phyloP scores from a whole-genome alignment of 2,329 filamentous ascomycete genomes.

The Dactylonectria estremocensis region DNA sequence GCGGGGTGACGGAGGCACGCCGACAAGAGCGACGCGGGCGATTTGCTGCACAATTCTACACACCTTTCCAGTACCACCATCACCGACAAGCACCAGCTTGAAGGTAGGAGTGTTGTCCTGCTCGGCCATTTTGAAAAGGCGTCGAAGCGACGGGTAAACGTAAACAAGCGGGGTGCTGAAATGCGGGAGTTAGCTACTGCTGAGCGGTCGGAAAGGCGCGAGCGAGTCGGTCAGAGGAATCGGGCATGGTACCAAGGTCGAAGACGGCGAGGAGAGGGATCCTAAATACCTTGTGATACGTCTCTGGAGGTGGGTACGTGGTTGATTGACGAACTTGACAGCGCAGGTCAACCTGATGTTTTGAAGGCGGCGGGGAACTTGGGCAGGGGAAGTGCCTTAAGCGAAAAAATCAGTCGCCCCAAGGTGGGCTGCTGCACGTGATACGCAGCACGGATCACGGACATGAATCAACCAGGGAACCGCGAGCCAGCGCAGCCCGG shows the following conservation, averaged over 20 bases:
- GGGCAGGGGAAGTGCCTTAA: slow-evolving; percentile 54
- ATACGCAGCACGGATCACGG: slow-evolving; percentile 42
- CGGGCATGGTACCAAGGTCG: slow-evolving; percentile 34
- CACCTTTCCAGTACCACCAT: slow-evolving; percentile 99
- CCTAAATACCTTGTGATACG: slow-evolving; percentile 46
- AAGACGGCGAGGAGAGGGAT: slow-evolving; percentile 38
- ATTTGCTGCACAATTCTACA: slow-evolving; percentile 46
- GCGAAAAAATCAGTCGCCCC: slow-evolving; percentile 62
- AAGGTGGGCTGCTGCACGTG: slow-evolving; percentile 54
- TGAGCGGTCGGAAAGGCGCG: slow-evolving; percentile 35
- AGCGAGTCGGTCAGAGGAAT: slow-evolving; percentile 31
- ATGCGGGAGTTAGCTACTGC: slow-evolving; percentile 53
- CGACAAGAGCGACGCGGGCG: slow-evolving; percentile 40
- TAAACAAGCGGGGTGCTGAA: slow-evolving; percentile 65
- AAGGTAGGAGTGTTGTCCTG: slow-evolving; percentile 79
- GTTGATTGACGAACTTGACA: slow-evolving; percentile 56
- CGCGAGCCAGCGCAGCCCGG: not conserved
- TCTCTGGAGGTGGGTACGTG: slow-evolving; percentile 51
- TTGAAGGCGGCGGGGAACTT: slow-evolving; percentile 61
- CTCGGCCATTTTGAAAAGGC: slow-evolving; percentile 72
- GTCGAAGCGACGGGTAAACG: slow-evolving; percentile 53
- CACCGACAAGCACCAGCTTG: slow-evolving; percentile 99
- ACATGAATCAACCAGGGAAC: slow-evolving; percentile 25
- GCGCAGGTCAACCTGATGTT: slow-evolving; percentile 58
- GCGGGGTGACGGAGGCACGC: slow-evolving; percentile 41